Percentiles rank a stretch among this genome's conserved stretches.
phyloP scores from a whole-genome alignment of 345 rosid genomes.

The Capsella bursapastoris region DNA sequence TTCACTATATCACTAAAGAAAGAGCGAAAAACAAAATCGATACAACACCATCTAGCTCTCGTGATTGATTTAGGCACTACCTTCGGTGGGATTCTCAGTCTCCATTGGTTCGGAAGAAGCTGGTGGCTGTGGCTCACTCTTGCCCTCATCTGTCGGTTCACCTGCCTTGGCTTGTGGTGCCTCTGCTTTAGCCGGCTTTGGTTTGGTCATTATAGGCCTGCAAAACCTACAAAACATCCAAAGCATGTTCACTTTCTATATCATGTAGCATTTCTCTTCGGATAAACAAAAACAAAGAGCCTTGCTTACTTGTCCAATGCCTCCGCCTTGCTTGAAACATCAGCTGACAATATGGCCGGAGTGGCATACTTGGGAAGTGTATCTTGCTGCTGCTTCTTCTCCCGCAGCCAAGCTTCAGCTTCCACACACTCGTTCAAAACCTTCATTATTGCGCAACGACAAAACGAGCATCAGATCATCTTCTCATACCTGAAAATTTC shows the following conservation, averaged over 20 bases:
- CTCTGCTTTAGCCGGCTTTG: slow-evolving; percentile 85
- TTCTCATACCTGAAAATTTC: background rate
- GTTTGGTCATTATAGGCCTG: slow-evolving; percentile 93
- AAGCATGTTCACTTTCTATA: background rate
- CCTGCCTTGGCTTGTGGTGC: slow-evolving; percentile 51
- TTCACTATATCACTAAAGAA: slow-evolving; percentile 3
- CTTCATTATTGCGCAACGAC: slow-evolving; percentile 44
- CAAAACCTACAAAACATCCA: slow-evolving; percentile 60
- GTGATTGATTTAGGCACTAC: slow-evolving; percentile 16
- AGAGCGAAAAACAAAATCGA: slow-evolving; percentile 26
- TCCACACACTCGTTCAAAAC: slow-evolving; percentile 88
- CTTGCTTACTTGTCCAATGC: slow-evolving; percentile 75
- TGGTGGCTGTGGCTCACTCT: slow-evolving; percentile 55
- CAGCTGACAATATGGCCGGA: slow-evolving; percentile 84
- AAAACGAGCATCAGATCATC: background rate
- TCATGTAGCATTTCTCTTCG: background rate
- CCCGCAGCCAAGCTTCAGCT: slow-evolving; percentile 91
- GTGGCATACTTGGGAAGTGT: slow-evolving; percentile 76
- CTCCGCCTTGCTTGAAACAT: slow-evolving; percentile 79
- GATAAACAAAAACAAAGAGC: background rate
- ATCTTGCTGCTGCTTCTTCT: slow-evolving; percentile 84
- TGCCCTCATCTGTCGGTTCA: slow-evolving; percentile 26
- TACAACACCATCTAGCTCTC: slow-evolving; percentile 26
- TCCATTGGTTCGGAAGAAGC: slow-evolving; percentile 75
- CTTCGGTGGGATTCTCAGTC: slow-evolving; percentile 53